Conservation (phyloP, 306 rosid genomes). For the Cicer pinnatifidum region DNA sequence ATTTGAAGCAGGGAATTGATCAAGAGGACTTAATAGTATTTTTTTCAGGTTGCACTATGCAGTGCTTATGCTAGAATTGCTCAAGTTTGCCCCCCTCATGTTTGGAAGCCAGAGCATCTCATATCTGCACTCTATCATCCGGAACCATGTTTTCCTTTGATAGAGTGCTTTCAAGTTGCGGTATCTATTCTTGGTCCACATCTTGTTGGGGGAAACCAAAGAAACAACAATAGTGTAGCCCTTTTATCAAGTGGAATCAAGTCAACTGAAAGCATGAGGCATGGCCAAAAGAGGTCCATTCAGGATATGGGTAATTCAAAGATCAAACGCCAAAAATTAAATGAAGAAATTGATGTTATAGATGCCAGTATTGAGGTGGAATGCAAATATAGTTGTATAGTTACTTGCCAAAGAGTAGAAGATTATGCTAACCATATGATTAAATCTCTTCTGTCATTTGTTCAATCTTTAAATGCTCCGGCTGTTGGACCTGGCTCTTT, state of each 20-base stretch:
- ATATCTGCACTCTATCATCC: slow-evolving; percentile 59
- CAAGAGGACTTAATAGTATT: slow-evolving; percentile 41
- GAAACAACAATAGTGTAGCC: slow-evolving; percentile 38
- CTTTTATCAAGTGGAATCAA: slow-evolving; percentile 46
- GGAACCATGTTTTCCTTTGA: slow-evolving; percentile 66
- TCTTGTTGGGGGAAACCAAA: slow-evolving; percentile 59
- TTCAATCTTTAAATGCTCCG: slow-evolving; percentile 60
- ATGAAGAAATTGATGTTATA: slow-evolving; percentile 54
- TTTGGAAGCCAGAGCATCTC: slow-evolving; percentile 88
- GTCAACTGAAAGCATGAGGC: slow-evolving; percentile 52
- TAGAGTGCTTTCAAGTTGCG: slow-evolving; percentile 81
- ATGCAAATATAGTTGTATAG: slow-evolving; percentile 49
- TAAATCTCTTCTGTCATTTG: slow-evolving; percentile 60
- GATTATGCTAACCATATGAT: slow-evolving; percentile 69
- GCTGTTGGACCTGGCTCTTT: slow-evolving; percentile 49
- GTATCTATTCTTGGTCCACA: slow-evolving; percentile 71
- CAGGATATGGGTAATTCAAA: slow-evolving; percentile 54
- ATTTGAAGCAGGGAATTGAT: slow-evolving; percentile 44
- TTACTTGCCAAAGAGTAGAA: slow-evolving; percentile 58
- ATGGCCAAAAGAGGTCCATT: slow-evolving; percentile 76
- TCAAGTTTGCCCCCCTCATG: slow-evolving; percentile 74
- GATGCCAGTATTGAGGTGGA: slow-evolving; percentile 54
- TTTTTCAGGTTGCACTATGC: slow-evolving; percentile 78
- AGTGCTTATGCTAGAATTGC: slow-evolving; percentile 75
- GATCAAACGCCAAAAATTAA: slow-evolving; percentile 66